Evolutionary conservation across 169 alveolate genomes (phyloP), one percentile per base, ranked within the genome.

Genomic region (Plasmodium blacklocki): DNA sequence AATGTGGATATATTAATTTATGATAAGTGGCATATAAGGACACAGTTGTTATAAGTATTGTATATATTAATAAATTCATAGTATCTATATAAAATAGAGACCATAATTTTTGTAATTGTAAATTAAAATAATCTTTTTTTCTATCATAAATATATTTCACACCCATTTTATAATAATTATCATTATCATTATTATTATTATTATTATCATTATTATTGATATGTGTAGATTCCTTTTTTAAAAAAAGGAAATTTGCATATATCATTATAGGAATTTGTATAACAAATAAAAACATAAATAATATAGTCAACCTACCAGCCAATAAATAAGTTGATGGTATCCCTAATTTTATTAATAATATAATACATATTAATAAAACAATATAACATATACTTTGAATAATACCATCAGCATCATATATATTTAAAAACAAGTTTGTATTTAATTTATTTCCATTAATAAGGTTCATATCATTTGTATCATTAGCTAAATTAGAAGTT

Each of bases 231-330:
- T 67, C 73, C 26, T 83, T 56, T 63, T 83, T 83, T 29, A 68
- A 21, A 29, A 4, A 23, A 60, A 67, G 18, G 43, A 83, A 52
- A 83, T 83, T 83, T 3, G 83, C 63, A 58, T 83, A 83, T 18
- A 83, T 68, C 49, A 67, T 19, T 14, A 83, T 67, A 19, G 91
- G 91, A 7, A 83, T 83, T 43, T 83, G 85, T 5, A 72, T 26
- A 47, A 83, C 15, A 72, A 54, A 83, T 7, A 83, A 15, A 29
- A 83, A 21, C 91, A 83, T 68, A 68, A 83, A 83, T n/a, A 83
- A 19, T 39, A 83, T 83, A 29, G 91, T 83, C 29, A 83, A 72
- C 11, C 91, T 67, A n/a, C 91, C 91, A 9, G 74, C 91, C 18
- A 83, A 60, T 72, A 83, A 83, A 18, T 83, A 83, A 26, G 68